Base-by-base conservation (phyloP, 108 stramenopile genomes). In the Discostella stelligeroides region DNA sequence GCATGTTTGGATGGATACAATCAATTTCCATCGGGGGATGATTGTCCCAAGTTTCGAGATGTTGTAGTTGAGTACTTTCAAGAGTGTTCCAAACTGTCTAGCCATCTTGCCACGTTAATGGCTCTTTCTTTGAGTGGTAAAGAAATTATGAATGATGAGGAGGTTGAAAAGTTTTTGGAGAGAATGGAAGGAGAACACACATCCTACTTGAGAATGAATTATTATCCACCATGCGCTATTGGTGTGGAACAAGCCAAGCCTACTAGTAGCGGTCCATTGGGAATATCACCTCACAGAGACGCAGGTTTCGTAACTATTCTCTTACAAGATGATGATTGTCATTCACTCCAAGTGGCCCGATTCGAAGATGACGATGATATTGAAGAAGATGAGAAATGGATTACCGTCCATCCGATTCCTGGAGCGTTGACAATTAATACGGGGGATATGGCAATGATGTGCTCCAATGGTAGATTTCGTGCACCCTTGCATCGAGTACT, bases 361-460 rank as follows among this genome's bases (percentile, higher is more conserved):
- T 75, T 84, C 38, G 79, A 82, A 29, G 75, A 75, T 11, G 62
- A 81, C 9, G 79, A 68, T 38, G 48, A 75, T 23, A 27, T 61
- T 24, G 72, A 40, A 17, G 68, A 37, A 25, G 60, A 70, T 21
- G 42, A 70, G 41, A 43, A 51, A 38, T 96, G 94, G 94, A 56
- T 88, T 12, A 86, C 89, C 4, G 85, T 96, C 9, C 75, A 83
- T 21, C 97, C 97, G 7, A 82, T 82, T 25, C 82, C 86, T 15
- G 88, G 86, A 12, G 75, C 95, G 14, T 76, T 97, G n/a, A 96
- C 94, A 15, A 96, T 97, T 50, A 97, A 97, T 63, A 95, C 94
- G 28, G 97, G 95, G 7, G 97, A 96, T 65, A 95, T 96, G 94
- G 89, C 88, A 42, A 86, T 89, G 76, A 86, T 95, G 28, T 97